Evolutionary conservation across 208 protist species (phyloP).

Genomic region (Blastocrithidia nonstop): DNA sequence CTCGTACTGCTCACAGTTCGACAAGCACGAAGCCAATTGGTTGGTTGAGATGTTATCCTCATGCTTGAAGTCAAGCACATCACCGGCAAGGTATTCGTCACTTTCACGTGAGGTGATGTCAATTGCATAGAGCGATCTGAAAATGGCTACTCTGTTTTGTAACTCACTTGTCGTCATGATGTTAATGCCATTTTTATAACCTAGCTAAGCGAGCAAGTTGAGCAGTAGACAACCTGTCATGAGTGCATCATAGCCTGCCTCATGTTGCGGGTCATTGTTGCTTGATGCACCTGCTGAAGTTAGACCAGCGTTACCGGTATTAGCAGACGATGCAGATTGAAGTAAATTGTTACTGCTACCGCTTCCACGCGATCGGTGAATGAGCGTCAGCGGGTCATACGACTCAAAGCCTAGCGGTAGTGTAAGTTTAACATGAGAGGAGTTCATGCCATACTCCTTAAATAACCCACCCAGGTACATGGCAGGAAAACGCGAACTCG

Average conservation of each 20-base stretch:
- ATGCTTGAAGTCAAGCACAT: slow-evolving; percentile 27
- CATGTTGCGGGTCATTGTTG: slow-evolving; percentile 27
- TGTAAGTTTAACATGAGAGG: slow-evolving; percentile 16
- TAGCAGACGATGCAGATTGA: too few species aligned
- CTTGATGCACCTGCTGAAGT: not conserved
- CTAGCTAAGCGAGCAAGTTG: slow-evolving; percentile 41
- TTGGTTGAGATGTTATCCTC: slow-evolving; percentile 12
- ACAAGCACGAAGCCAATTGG: slow-evolving; percentile 27
- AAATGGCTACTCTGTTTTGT: slow-evolving; percentile 32
- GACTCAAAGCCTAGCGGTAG: slow-evolving; percentile 45
- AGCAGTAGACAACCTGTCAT: slow-evolving; percentile 52
- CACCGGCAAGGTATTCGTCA: slow-evolving; percentile 29
- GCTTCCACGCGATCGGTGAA: slow-evolving; percentile 4
- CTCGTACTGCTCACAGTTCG: slow-evolving; percentile 9
- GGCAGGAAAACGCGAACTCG: slow-evolving; percentile 14
- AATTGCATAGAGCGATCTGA: slow-evolving; percentile 41
- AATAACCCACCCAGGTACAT: slow-evolving; percentile 30
- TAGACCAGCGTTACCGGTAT: not conserved
- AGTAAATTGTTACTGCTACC: too few species aligned
- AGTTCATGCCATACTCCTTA: slow-evolving; percentile 27
- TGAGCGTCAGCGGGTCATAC: slow-evolving; percentile 31
- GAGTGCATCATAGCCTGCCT: slow-evolving; percentile 61
- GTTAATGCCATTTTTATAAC: too few species aligned
- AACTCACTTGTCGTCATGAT: slow-evolving; percentile 6
- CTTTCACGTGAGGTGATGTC: slow-evolving; percentile 5